Evolutionary conservation across 1,139 yeast genomes (phyloP).

Genomic region (Entelexis paramagnoliae): DNA sequence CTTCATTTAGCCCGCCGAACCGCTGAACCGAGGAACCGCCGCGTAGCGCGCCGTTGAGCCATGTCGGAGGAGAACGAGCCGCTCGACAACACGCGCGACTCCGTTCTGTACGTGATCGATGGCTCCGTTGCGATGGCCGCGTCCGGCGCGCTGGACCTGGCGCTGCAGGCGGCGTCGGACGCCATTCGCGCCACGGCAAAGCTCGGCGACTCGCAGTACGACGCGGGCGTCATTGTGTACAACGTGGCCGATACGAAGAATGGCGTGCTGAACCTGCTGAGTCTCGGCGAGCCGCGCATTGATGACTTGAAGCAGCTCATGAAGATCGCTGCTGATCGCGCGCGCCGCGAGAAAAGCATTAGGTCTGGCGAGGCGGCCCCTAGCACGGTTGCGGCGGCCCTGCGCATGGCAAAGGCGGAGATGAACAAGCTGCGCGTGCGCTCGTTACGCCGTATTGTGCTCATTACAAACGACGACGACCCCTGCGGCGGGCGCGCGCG

Average conservation of each 20-base stretch:
- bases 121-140: slow-evolving; percentile 30
- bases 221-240: slow-evolving; percentile 31
- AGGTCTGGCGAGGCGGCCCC: slow-evolving; percentile 13
- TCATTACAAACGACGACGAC: slow-evolving; percentile 51
- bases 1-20: no score
- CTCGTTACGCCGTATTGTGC: slow-evolving; percentile 34
- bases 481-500: slow-evolving; percentile 37
- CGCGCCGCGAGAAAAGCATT: slow-evolving; percentile 15
- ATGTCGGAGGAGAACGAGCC: slow-evolving; percentile 14
- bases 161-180: slow-evolving; percentile 30
- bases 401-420: slow-evolving; percentile 9
- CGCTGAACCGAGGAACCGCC: no score
- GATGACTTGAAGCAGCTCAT: slow-evolving; percentile 26
- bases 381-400: slow-evolving; percentile 15
- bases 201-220: slow-evolving; percentile 28
- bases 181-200: slow-evolving; percentile 28
- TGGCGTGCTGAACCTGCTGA: slow-evolving; percentile 25
- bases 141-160: slow-evolving; percentile 20
- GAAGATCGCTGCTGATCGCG: slow-evolving; percentile 25
- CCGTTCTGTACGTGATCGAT: slow-evolving; percentile 33
- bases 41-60: background rate
- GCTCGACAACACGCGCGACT: slow-evolving; percentile 26
- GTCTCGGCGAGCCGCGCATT: slow-evolving; percentile 30
- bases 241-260: slow-evolving; percentile 27
- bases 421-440: slow-evolving; percentile 12